Percentiles rank a stretch among this genome's conserved stretches.
These are phyloP conservation scores for Suillus lakei DNA, from an alignment of 768 basidiomycete genomes.

Conservation along the genomic window DNA sequence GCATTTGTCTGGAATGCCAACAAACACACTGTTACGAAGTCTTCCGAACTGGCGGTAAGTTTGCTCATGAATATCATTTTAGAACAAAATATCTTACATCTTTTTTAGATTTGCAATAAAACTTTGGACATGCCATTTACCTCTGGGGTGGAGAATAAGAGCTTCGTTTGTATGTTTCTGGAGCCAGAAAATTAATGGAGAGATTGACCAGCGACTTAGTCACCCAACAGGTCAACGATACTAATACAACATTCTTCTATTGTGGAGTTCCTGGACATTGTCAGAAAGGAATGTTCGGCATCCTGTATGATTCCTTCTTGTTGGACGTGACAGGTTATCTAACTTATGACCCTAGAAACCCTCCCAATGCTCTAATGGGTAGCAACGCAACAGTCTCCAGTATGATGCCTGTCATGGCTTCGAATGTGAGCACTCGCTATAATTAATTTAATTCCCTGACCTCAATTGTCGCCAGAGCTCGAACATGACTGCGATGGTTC, in stretches of 20 bases:
- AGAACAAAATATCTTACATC: neutral
- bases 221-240: conserved; percentile 74
- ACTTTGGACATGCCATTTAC: conserved; percentile 60
- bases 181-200: neutral
- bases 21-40: conserved; percentile 85
- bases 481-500: conserved; percentile 57
- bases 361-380: conserved; percentile 51
- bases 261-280: conserved; percentile 76
- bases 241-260: conserved; percentile 75
- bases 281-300: conserved; percentile 85
- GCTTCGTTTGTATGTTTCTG: conserved; percentile 59
- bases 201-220: conserved; percentile 45
- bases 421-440: conserved; percentile 42
- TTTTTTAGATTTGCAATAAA: conserved; percentile 68
- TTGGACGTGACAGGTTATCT: conserved; percentile 1
- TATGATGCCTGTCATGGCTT: conserved; percentile 55
- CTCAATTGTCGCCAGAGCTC: conserved; percentile 46
- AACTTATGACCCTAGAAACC: conserved; percentile 48
- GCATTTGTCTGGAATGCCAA: conserved; percentile 79
- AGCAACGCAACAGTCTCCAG: conserved; percentile 49
- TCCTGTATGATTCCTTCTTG: conserved; percentile 49
- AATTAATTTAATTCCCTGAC: conserved; percentile 4
- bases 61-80: neutral
- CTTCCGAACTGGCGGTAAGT: conserved; percentile 51
- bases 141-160: conserved; percentile 66